These are phyloP conservation scores for Neopestalotiopsis sp. DNA, from an alignment of 2,329 filamentous ascomycete genomes.

Conservation along the genomic window DNA sequence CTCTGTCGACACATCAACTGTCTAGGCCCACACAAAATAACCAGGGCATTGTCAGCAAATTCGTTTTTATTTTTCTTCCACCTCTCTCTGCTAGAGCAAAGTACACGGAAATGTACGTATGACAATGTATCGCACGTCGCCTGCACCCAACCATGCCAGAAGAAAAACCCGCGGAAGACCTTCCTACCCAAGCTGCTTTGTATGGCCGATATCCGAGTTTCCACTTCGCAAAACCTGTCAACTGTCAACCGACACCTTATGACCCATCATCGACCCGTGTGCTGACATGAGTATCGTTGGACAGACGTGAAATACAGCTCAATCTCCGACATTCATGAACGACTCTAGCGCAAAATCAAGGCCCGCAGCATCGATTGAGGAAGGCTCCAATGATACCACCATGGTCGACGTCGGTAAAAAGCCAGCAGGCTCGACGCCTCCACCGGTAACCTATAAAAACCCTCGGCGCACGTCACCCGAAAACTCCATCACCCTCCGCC, in stretches of 20 bases:
- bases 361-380: too few species aligned
- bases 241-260: background rate
- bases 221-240: background rate
- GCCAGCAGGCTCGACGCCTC: constrained; percentile 27
- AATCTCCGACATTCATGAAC: background rate
- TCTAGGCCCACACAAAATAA: background rate
- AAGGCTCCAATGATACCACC: constrained; percentile 8
- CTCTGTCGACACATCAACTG: background rate
- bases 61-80: background rate
- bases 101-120: constrained; percentile 17
- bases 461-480: constrained; percentile 48
- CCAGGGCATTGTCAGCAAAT: background rate
- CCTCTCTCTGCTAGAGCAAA: background rate
- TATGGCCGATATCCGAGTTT: background rate
- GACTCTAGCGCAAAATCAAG: background rate
- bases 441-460: constrained; percentile 34
- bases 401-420: constrained; percentile 23
- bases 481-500: constrained; percentile 52
- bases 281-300: background rate
- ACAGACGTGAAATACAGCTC: background rate
- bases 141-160: background rate
- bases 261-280: background rate
- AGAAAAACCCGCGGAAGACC: background rate
- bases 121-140: background rate
- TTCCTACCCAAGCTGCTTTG: background rate